Evolutionary conservation across 164 flowering plant species (phyloP), one percentile per base, ranked within the genome.

Genomic region (Chimonanthus salicifolius): DNA sequence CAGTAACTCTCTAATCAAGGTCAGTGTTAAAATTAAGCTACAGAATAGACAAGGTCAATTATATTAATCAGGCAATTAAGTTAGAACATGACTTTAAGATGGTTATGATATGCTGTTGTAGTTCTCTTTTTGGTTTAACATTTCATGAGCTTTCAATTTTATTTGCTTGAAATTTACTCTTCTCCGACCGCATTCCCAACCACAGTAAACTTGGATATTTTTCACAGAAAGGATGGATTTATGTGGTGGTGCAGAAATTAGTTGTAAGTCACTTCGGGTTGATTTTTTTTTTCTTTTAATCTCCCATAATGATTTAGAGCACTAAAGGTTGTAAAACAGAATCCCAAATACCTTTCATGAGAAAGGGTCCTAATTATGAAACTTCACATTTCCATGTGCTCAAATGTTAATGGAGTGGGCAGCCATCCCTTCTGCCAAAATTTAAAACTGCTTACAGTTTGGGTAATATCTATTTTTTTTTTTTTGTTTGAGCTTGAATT

Each of bases 1-100:
- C 65, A 87, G 85, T 78, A 93, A 88, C 48, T 83, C 92, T 62
- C 84, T 89, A 33, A 74, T 87, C 71, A 85, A 88, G 93, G 95
- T 88, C 76, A 84, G 75, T 4, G 33, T 33, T 33, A 33, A 33
- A 33, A 33, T 33, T 33, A 33, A 33, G 33, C 33, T 33, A 33
- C 33, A 33, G 33, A 1, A 33, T 33, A 33, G 33, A 33, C 33
- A 33, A 33, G 33, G 33, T 33, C 33, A 33, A 33, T 33, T 33
- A 33, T 33, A 33, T 33, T 33, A 33, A 33, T 33, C 33, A 33
- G 33, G 33, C 33, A 33, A 33, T 33, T n/a, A 5, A 68, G 20
- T 2, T 68, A 6, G 43, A 45, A 20, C 10, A 13, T 33, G 13
- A 16, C 47, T 45, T 1, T 44, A 45, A 33, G 13, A 5, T 45